Conservation (phyloP, 441 rosid species). For the Eruca vesicaria region DNA sequence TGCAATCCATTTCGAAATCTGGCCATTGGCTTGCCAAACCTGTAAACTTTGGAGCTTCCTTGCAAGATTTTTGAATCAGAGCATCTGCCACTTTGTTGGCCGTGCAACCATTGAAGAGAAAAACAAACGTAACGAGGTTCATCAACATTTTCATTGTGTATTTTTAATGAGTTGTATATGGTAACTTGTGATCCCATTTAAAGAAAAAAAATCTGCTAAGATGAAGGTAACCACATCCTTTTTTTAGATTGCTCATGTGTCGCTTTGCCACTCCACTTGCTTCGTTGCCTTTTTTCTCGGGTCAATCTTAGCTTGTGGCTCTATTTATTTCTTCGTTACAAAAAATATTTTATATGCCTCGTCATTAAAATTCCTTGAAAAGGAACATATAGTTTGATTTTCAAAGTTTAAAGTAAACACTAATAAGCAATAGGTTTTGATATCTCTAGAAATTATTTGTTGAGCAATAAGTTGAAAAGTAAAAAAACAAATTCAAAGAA, state of each 20-base stretch:
- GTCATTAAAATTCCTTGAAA: neutral
- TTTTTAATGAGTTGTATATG: neutral
- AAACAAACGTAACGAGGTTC: neutral
- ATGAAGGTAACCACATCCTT: neutral
- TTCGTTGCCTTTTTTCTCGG: neutral
- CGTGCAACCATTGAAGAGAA: neutral
- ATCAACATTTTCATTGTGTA: neutral
- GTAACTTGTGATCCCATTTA: neutral
- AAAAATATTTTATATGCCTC: neutral
- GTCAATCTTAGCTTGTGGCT: neutral
- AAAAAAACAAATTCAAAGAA: neutral
- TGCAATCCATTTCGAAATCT: neutral
- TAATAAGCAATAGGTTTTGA: neutral
- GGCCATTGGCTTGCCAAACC: no score
- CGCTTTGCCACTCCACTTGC: slow-evolving; percentile 11
- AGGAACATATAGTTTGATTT: neutral
- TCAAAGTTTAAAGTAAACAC: neutral
- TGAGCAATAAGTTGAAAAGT: neutral
- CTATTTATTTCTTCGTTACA: neutral
- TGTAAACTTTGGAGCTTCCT: neutral
- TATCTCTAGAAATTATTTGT: neutral
- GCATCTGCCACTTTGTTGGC: slow-evolving; percentile 3
- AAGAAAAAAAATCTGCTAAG: neutral
- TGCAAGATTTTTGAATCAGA: neutral
- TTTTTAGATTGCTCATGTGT: slow-evolving; percentile 18